phyloP scores from a whole-genome alignment of 2,329 filamentous ascomycete genomes.

The Xylaria sp. region DNA sequence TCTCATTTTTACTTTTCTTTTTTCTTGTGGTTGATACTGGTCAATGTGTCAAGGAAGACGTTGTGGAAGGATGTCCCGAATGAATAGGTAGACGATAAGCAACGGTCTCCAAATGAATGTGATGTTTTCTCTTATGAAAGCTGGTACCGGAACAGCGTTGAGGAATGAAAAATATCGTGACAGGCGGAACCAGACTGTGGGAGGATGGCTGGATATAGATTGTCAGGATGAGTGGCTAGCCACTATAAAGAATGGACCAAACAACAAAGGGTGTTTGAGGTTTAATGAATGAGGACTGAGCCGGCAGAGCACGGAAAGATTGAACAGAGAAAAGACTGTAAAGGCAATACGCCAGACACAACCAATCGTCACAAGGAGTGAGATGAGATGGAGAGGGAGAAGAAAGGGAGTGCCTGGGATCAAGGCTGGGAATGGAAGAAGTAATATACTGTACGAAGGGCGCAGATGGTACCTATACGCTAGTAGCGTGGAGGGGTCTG shows the following conservation, averaged over 20 bases:
- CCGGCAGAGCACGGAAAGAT: slow-evolving; percentile 45
- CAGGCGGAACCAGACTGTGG: slow-evolving; percentile 20
- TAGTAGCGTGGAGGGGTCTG: background rate
- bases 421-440: slow-evolving; percentile 21
- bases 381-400: slow-evolving; percentile 28
- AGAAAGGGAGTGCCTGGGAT: background rate
- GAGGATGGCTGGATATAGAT: slow-evolving; percentile 25
- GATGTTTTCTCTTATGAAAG: slow-evolving; percentile 32
- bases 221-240: slow-evolving; percentile 38
- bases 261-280: slow-evolving; percentile 46
- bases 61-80: slow-evolving; percentile 28
- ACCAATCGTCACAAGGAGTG: slow-evolving; percentile 35
- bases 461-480: background rate
- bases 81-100: slow-evolving; percentile 30
- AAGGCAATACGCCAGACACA: slow-evolving; percentile 35
- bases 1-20: slow-evolving; percentile 41
- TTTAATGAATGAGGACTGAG: slow-evolving; percentile 47
- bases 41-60: slow-evolving; percentile 23
- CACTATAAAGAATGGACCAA: slow-evolving; percentile 46
- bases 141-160: slow-evolving; percentile 41
- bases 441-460: slow-evolving; percentile 28
- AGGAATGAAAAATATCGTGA: slow-evolving; percentile 28
- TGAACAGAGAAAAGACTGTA: slow-evolving; percentile 42
- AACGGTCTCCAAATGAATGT: slow-evolving; percentile 40
- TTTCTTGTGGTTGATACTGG: slow-evolving; percentile 6